Conservation (phyloP, 495 filamentous ascomycete genomes). For the Talaromyces liani region DNA sequence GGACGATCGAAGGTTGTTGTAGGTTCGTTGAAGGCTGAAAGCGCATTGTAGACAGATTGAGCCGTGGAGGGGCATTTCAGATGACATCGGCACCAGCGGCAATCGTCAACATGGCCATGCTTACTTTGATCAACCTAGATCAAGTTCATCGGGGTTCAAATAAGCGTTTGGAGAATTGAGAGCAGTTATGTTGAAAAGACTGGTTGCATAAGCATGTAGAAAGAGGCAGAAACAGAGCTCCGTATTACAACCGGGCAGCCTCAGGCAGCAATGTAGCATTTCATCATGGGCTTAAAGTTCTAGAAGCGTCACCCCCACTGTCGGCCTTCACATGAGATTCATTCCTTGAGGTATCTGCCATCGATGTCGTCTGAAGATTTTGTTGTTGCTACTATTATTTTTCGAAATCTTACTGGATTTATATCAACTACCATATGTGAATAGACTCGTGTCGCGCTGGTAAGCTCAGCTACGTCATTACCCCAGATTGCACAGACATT, state of each 20-base stretch:
- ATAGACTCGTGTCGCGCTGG: not conserved
- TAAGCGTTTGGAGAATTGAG: not conserved
- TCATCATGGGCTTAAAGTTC: not conserved
- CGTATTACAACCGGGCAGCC: not conserved
- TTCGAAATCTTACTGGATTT: not conserved
- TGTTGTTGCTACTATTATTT: not conserved
- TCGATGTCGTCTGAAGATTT: not conserved
- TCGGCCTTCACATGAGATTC: not conserved
- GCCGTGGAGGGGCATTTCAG: not conserved
- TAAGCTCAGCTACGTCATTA: constrained; percentile 2
- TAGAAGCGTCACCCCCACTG: constrained; percentile 2
- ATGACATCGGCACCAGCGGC: constrained; percentile 5
- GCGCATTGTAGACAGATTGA: not conserved
- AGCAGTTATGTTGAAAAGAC: not conserved
- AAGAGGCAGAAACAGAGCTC: not conserved
- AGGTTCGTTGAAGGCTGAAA: not conserved
- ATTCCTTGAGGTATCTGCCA: not conserved
- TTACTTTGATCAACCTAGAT: not conserved
- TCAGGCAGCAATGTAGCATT: constrained; percentile 2
- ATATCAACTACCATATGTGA: not conserved
- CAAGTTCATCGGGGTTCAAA: not conserved
- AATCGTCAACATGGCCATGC: not conserved
- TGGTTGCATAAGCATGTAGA: not conserved
- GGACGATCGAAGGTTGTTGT: not conserved
- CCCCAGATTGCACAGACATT: not conserved